Evolutionary conservation across 1,139 yeast genomes (phyloP).

Genomic region (Taphrina sp.): DNA sequence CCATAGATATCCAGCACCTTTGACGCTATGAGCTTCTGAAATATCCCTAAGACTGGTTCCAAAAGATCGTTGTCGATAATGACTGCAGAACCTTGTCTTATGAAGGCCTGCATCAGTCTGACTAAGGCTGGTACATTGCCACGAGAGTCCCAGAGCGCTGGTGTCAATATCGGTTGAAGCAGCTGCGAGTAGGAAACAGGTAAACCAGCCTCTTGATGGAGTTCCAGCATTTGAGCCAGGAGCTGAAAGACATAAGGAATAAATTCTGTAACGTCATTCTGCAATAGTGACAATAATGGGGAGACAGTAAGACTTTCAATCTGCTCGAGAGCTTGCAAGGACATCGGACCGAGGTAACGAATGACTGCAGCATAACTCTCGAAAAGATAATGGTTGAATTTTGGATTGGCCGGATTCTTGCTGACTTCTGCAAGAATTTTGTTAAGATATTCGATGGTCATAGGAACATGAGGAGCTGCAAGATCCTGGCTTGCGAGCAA

Average conservation of each 20-base stretch:
- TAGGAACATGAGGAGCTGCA: constrained; percentile 47
- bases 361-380: constrained; percentile 80
- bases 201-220: constrained; percentile 49
- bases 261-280: constrained; percentile 88
- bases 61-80: constrained; percentile 44
- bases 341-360: constrained; percentile 48
- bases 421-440: constrained; percentile 68
- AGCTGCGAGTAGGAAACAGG: constrained; percentile 67
- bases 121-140: constrained; percentile 95
- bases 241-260: constrained; percentile 90
- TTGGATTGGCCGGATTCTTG: constrained; percentile 92
- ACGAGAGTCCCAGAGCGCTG: constrained; percentile 84
- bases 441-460: constrained; percentile 54
- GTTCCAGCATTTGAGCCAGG: constrained; percentile 71
- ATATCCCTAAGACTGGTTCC: constrained; percentile 89
- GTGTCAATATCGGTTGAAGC: constrained; percentile 78
- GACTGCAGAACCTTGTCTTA: constrained; percentile 59
- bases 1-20: constrained; percentile 77
- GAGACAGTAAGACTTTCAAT: constrained; percentile 65
- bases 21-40: constrained; percentile 86
- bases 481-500: constrained; percentile 71
- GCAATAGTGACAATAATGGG: constrained; percentile 62
- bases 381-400: constrained; percentile 83
- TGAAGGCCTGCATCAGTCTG: constrained; percentile 68
- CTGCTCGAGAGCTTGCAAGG: constrained; percentile 19